Base-by-base conservation (phyloP, 2,329 filamentous ascomycete species). In the Claviceps africana region DNA sequence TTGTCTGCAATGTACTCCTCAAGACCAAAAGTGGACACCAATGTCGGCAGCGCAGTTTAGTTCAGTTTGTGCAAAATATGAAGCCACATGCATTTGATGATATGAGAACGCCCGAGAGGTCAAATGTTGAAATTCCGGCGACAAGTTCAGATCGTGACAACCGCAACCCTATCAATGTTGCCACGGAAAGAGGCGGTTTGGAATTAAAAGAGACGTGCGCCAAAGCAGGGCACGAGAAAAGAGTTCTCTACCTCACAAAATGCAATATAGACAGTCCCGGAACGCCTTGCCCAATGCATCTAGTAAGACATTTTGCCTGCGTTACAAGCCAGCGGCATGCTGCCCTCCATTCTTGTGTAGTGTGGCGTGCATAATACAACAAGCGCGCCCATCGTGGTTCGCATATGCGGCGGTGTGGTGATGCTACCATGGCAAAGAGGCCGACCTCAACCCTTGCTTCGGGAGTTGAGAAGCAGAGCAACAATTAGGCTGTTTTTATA, bases 401-500 rank as follows among this genome's bases (percentile, higher is more conserved):
- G 39, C 42, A 47, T 33, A 21, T 15, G 5, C 31, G 13, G 28
- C n/a, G 43, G 5, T 33, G 39, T 44, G 44, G 15, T 10, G 4
- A 15, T 17, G 21, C 17, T 42, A 28, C 1, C 7, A 25, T 35
- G 40, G 3, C 6, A 8, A 45, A 5, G 2, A 25, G 15, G 3
- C 11, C 22, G 19, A 52, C 70, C 1, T 71, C 70, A 81, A 58
- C 78, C 80, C 71, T 77, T 82, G 73, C 77, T 83, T 74, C 88
- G 88, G 56, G 88, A 93, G 79, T 95, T 95, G 64, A 96, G 79
- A 64, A 96, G 91, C 44, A 96, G 79, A 53, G 87, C 88, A 56
- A 96, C 90, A 65, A 96, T 96, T 59, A 96, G 80, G 46, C 88
- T 94, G 30, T 40, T 13, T 9, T 17, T 17, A 17, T 7, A 37